A percentile compares a stretch with the other conserved stretches of the same genome.
Conservation (phyloP, 768 basidiomycete genomes). For the Suillus subaureus region DNA sequence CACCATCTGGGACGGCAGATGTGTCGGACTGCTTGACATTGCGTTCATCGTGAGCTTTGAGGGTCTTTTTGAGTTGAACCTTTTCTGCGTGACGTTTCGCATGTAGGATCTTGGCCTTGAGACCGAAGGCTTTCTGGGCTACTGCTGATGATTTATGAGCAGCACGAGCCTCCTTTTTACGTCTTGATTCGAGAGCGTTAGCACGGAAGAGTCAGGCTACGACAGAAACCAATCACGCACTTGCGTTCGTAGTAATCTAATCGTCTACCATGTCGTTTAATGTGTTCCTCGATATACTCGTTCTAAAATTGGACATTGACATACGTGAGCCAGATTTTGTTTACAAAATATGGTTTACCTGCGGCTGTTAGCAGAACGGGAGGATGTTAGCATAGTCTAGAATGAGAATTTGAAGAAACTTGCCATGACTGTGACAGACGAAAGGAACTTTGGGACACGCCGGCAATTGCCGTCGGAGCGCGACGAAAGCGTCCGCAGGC, state of each 20-base stretch:
- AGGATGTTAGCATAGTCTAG: slow-evolving; percentile 16
- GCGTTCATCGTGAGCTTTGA: slow-evolving; percentile 98
- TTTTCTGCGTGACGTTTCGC: slow-evolving; percentile 96
- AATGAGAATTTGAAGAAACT: slow-evolving; percentile 12
- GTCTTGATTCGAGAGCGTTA: slow-evolving; percentile 43
- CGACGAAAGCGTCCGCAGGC: background rate
- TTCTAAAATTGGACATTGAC: slow-evolving; percentile 56
- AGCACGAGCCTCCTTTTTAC: slow-evolving; percentile 81
- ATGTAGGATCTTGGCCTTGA: slow-evolving; percentile 98
- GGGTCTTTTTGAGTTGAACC: slow-evolving; percentile 98
- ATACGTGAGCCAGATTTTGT: background rate
- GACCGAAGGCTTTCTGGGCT: slow-evolving; percentile 93
- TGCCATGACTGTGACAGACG: slow-evolving; percentile 25
- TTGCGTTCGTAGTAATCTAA: slow-evolving; percentile 96
- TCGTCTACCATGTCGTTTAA: slow-evolving; percentile 94
- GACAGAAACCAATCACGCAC: slow-evolving; percentile 47
- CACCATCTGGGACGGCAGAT: slow-evolving; percentile 82
- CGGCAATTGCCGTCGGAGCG: slow-evolving; percentile 30
- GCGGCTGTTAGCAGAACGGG: slow-evolving; percentile 49
- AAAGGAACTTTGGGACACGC: slow-evolving; percentile 9
- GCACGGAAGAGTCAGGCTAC: background rate
- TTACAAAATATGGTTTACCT: slow-evolving; percentile 44
- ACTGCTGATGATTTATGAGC: slow-evolving; percentile 75
- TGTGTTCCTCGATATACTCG: slow-evolving; percentile 99
- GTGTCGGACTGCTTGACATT: slow-evolving; percentile 94